phyloP scores from a whole-genome alignment of 78 protist species.

The Dictyostelium discoideum region dicty_2.7 NC_007091.3:3458001-3458500 shows the following conservation, averaged over 20 bases:
- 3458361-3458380: background rate
- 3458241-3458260: background rate
- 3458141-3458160: slow-evolving; percentile 9
- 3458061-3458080: background rate
- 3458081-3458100: slow-evolving; percentile 3
- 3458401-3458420: background rate
- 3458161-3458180: slow-evolving; percentile 23
- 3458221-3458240: background rate
- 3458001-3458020: background rate
- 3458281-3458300: background rate
- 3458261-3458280: background rate
- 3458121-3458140: background rate
- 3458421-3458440: background rate
- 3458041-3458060: background rate
- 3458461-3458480: background rate
- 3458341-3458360: slow-evolving; percentile 14
- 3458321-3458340: background rate
- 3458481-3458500: background rate
- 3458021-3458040: background rate
- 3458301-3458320: background rate
- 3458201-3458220: slow-evolving; percentile 23
- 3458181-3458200: background rate
- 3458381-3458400: background rate
- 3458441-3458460: background rate
- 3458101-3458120: background rate